Conservation (phyloP, 2,329 filamentous ascomycete genomes). For the Periconia macrospinosa region DNA sequence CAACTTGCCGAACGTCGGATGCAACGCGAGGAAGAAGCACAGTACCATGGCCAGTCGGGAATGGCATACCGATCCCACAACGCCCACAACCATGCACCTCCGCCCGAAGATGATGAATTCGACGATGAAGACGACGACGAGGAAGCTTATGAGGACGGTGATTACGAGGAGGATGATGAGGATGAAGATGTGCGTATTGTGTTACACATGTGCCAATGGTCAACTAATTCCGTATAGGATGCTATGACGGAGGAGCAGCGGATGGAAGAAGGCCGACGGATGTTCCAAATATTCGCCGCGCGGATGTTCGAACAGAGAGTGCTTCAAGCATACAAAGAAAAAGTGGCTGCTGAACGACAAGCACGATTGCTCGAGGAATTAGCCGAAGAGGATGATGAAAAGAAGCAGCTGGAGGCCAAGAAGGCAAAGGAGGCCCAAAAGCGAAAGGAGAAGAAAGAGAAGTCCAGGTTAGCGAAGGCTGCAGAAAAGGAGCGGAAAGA, state of each 20-base stretch:
- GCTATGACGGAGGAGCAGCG: conserved; percentile 97
- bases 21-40: conserved; percentile 90
- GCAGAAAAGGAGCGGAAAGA: conserved; percentile 88
- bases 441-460: conserved; percentile 88
- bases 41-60: conserved; percentile 56
- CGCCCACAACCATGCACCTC: conserved; percentile 67
- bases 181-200: conserved; percentile 37
- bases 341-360: conserved; percentile 91
- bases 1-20: conserved; percentile 96
- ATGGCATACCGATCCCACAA: conserved; percentile 47
- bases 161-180: conserved; percentile 45
- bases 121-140: conserved; percentile 67
- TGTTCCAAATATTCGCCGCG: conserved; percentile 99
- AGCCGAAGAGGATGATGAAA: conserved; percentile 77
- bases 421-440: conserved; percentile 93
- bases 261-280: conserved; percentile 96
- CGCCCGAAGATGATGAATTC: conserved; percentile 79
- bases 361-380: conserved; percentile 88
- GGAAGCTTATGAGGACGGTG: conserved; percentile 64
- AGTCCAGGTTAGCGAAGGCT: conserved; percentile 85
- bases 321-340: conserved; percentile 94
- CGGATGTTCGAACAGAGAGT: conserved; percentile 99
- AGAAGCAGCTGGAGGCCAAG: conserved; percentile 82
- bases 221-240: conserved; percentile 63
- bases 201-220: conserved; percentile 9